These are phyloP conservation scores for Letharia lupina DNA, from an alignment of 495 filamentous ascomycete species.

Conservation along the genomic window DNA sequence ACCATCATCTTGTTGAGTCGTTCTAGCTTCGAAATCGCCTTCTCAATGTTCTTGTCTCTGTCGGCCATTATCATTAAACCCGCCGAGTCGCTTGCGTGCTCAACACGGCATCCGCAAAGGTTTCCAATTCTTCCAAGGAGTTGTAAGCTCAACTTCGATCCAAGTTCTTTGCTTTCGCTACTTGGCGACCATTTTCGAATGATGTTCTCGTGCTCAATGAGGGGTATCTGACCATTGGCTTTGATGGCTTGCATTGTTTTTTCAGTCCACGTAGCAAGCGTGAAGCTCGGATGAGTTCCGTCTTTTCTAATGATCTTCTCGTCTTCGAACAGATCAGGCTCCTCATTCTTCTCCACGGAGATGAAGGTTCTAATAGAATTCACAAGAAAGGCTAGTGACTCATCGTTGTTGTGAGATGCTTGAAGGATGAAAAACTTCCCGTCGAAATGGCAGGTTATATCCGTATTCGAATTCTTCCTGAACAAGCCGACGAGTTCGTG, in stretches of 20 bases:
- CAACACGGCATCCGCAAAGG: conserved; percentile 9
- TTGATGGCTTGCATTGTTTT: not conserved
- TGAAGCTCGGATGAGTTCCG: not conserved
- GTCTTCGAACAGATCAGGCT: not conserved
- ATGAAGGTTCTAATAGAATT: not conserved
- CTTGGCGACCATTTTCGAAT: conserved; percentile 8
- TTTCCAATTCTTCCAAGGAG: conserved; percentile 6
- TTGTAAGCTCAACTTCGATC: not conserved
- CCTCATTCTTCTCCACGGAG: not conserved
- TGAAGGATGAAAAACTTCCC: not conserved
- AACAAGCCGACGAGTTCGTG: not conserved
- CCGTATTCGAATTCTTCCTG: not conserved
- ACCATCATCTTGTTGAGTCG: conserved; percentile 12
- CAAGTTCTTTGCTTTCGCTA: not conserved
- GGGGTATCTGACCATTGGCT: not conserved
- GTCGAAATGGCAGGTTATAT: not conserved
- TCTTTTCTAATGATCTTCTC: not conserved
- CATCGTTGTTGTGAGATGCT: not conserved
- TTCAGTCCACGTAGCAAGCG: not conserved
- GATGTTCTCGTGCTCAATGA: conserved; percentile 17
- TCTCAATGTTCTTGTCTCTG: conserved; percentile 10
- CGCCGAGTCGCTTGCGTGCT: conserved; percentile 2
- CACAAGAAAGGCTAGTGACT: not conserved
- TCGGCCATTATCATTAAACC: conserved; percentile 18
- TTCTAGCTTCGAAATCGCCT: conserved; percentile 14